Evolutionary conservation across 148 eudicot species (phyloP), one percentile per base, ranked within the genome.

Genomic region (Vaccinium corymbosum): DNA sequence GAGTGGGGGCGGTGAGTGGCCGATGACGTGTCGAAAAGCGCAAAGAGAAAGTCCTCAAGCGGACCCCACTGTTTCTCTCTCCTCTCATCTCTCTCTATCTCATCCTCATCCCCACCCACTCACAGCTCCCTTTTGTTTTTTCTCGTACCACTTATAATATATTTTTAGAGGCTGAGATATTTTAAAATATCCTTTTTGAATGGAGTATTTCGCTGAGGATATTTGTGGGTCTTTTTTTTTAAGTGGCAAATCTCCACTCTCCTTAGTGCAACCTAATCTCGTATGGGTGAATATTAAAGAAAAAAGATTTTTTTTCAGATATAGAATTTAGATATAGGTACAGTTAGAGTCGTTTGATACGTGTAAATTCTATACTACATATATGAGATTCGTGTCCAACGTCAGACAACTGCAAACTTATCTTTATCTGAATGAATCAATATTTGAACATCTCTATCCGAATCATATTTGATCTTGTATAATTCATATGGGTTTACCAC

Each of bases 1-100:
- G 6, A 10, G 3, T 4, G 1, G 5, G 61, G 78, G 62, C 83
- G 83, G 83, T 25, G 49, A 82, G 64, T 71, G 84, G 66, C 27
- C 2, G 78, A 14, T 82, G 84, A 71, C 51, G 66, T 71, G 84
- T 49, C 84, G 19, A 70, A 82, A 82, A 82, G 84, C 62, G 78
- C 78, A 71, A 46, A 62, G 78, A 19, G 29, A 70, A 82, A 70
- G 84, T 71, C 81, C 68, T 19, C 78, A 71, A 50, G 25, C 22
- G 19, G 55, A 53, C n/a, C 38, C 73, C 42, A 25, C 77, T 50
- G 6, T 76, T 6, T 32, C 38, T 32, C 20, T 50, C 11, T 77
- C 57, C 2, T 22, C 15, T 3, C 38, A 0, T 76, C 29, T 14
- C 7, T 42, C 22, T 76, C 59, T 49, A 5, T 53, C 27, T 49